phyloP scores from a whole-genome alignment of 2,329 filamentous ascomycete genomes.

The Alternaria gaisen region DNA sequence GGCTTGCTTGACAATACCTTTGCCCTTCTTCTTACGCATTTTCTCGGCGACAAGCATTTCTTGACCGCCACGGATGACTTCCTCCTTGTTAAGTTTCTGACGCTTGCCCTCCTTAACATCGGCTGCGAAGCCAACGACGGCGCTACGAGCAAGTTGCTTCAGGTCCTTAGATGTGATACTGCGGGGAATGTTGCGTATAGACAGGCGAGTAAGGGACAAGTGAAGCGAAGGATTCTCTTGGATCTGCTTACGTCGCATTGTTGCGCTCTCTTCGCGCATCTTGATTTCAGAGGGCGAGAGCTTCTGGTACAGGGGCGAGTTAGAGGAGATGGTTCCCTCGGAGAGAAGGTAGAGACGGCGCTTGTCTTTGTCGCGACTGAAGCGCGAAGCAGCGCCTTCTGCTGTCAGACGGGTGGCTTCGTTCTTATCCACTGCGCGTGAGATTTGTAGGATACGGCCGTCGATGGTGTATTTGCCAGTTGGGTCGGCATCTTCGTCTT shows the following conservation, averaged over 20 bases:
- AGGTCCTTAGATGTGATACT: conserved; percentile 85
- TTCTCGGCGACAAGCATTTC: conserved; percentile 83
- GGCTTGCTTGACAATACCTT: conserved; percentile 88
- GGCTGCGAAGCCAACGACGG: conserved; percentile 91
- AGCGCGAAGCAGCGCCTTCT: conserved; percentile 68
- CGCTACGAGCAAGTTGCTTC: conserved; percentile 88
- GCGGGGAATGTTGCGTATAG: conserved; percentile 88
- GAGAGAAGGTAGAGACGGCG: conserved; percentile 85
- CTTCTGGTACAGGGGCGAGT: conserved; percentile 77
- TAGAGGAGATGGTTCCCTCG: conserved; percentile 83
- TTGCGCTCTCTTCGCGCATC: conserved; percentile 85
- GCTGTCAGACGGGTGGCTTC: conserved; percentile 80
- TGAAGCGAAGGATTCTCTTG: conserved; percentile 90
- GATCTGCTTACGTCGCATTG: conserved; percentile 88
- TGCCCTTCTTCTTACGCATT: conserved; percentile 80
- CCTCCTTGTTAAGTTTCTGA: conserved; percentile 85
- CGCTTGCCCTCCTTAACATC: conserved; percentile 84
- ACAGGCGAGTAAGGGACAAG: conserved; percentile 87
- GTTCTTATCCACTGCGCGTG: conserved; percentile 83
- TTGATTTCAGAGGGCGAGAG: conserved; percentile 82
- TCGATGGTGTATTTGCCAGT: conserved; percentile 89
- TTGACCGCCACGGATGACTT: conserved; percentile 79
- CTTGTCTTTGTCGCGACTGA: conserved; percentile 83
- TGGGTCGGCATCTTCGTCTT: conserved; percentile 83
- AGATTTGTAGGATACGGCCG: conserved; percentile 84